These are phyloP conservation scores for Emmonsiellopsis sp. DNA, from an alignment of 2,329 filamentous ascomycete genomes.

Conservation along the genomic window DNA sequence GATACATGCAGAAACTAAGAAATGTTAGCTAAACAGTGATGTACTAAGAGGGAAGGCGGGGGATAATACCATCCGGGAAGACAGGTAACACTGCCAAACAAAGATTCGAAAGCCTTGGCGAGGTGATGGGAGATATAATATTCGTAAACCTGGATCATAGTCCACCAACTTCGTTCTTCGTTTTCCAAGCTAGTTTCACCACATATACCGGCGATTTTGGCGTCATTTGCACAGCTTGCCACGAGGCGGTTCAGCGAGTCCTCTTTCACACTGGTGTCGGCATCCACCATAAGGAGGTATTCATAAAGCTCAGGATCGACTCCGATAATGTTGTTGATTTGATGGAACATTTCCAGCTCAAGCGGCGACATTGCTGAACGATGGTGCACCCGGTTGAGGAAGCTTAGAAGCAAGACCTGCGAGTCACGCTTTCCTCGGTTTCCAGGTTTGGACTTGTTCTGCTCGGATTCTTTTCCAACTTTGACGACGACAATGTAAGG, in stretches of 20 bases:
- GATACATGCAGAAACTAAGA: constrained; percentile 94
- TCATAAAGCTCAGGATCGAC: constrained; percentile 97
- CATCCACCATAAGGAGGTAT: constrained; percentile 94
- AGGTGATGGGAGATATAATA: constrained; percentile 99
- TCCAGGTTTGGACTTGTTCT: constrained; percentile 81
- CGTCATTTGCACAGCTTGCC: constrained; percentile 83
- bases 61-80: constrained; percentile 87
- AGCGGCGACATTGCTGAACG: constrained; percentile 89
- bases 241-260: constrained; percentile 90
- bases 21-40: constrained; percentile 28
- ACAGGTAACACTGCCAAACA: constrained; percentile 97
- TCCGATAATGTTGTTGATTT: constrained; percentile 98
- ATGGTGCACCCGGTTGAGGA: constrained; percentile 96
- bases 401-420: constrained; percentile 90
- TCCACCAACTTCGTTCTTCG: constrained; percentile 93
- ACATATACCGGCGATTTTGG: constrained; percentile 94
- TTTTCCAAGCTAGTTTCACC: constrained; percentile 95
- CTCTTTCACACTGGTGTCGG: constrained; percentile 87
- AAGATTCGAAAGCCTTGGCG: constrained; percentile 91
- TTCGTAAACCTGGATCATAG: constrained; percentile 99
- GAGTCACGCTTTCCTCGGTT: constrained; percentile 98
- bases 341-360: constrained; percentile 96
- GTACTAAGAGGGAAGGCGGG: neutral
- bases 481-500: constrained; percentile 95
- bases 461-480: constrained; percentile 93